Conservation (phyloP, 1,139 yeast species). For the Candida sanyaensis region DNA sequence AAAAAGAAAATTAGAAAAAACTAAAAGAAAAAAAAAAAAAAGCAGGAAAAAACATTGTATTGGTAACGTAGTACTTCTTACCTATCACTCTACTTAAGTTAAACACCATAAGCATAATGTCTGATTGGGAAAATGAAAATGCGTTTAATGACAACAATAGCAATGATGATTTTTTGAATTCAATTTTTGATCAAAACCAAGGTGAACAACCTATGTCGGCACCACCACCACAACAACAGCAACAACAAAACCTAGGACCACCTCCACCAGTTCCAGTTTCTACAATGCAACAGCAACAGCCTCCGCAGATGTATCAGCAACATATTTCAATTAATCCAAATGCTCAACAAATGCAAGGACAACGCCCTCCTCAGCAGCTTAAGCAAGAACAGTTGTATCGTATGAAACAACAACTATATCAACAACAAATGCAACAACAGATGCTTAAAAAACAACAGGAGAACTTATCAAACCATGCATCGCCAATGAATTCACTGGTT, state of each 20-base stretch:
- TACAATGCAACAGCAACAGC: conserved; percentile 10
- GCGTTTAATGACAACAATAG: conserved; percentile 28
- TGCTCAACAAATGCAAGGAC: conserved; percentile 16
- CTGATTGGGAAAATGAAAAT: conserved; percentile 48
- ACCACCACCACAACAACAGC: conserved; percentile 9
- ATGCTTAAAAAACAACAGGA: conserved; percentile 8
- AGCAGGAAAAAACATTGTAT: neutral
- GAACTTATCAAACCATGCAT: conserved; percentile 8
- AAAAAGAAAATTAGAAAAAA: neutral
- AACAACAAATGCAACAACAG: conserved; percentile 20
- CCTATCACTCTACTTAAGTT: neutral
- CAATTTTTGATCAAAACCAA: conserved; percentile 35
- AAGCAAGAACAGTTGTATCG: conserved; percentile 25
- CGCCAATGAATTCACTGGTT: conserved; percentile 11
- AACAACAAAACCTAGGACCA: conserved; percentile 5
- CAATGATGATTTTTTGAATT: conserved; percentile 38
- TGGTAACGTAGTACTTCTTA: too few relatives aligned
- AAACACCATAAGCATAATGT: conserved; percentile 23
- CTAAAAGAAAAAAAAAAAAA: neutral
- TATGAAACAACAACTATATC: conserved; percentile 21
- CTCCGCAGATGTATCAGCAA: conserved; percentile 10
- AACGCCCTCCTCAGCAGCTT: conserved; percentile 12
- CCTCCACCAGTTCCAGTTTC: conserved; percentile 15
- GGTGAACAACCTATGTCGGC: conserved; percentile 14
- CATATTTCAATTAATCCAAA: conserved; percentile 16